Conservation (phyloP, 1,139 yeast genomes). For the Pichia sp. region DNA sequence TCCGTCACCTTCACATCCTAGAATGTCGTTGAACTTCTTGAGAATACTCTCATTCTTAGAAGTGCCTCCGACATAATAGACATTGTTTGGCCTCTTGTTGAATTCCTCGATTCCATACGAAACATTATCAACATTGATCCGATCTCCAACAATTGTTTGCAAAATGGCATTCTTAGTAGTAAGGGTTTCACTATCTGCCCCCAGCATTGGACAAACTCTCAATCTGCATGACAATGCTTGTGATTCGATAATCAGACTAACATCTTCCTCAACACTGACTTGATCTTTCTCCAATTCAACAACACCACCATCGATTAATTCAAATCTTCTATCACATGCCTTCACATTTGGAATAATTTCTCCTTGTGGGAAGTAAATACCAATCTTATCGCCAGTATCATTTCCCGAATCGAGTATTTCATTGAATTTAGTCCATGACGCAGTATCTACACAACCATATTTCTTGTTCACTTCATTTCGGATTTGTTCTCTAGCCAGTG, state of each 20-base stretch:
- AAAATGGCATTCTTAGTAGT: conserved; percentile 16
- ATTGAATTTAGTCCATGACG: conserved; percentile 64
- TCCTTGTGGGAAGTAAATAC: conserved; percentile 83
- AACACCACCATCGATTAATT: conserved; percentile 35
- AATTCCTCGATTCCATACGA: conserved; percentile 42
- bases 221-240: conserved; percentile 84
- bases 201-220: conserved; percentile 72
- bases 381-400: conserved; percentile 38
- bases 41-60: conserved; percentile 71
- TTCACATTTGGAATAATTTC: conserved; percentile 85
- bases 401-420: conserved; percentile 41
- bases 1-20: conserved; percentile 64
- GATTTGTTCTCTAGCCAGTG: conserved; percentile 79
- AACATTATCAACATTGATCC: conserved; percentile 50
- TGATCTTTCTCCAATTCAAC: conserved; percentile 26
- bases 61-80: conserved; percentile 88
- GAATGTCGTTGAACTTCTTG: conserved; percentile 62
- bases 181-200: conserved; percentile 16
- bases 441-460: conserved; percentile 30
- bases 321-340: conserved; percentile 54
- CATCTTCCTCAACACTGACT: conserved; percentile 56
- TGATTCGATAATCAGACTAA: conserved; percentile 74
- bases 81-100: conserved; percentile 61
- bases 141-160: conserved; percentile 38
- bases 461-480: conserved; percentile 61